Evolutionary conservation across 805 yeast species (phyloP).

Genomic region (Kodamaea hsintzibuensis): DNA sequence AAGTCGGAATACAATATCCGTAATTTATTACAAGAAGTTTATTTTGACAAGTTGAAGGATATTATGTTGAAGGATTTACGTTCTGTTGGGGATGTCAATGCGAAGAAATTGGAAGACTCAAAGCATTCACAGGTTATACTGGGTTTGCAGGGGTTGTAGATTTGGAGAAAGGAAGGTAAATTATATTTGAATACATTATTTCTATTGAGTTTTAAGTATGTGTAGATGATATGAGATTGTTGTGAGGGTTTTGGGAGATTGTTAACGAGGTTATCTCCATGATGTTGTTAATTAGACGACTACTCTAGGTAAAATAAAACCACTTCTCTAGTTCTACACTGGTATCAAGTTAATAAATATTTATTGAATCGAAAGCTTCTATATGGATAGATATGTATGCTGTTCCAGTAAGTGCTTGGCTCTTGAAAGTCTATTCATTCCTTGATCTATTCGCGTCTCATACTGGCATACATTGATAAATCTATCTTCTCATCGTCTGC

Average conservation of each 20-base stretch:
- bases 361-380: not conserved
- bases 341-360: not conserved
- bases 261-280: too few species aligned
- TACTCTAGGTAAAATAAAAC: too few species aligned
- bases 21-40: slow-evolving; percentile 86
- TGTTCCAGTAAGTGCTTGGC: too few species aligned
- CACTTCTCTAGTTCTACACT: too few species aligned
- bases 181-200: too few species aligned
- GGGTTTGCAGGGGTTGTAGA: slow-evolving; percentile 26
- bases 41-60: slow-evolving; percentile 92
- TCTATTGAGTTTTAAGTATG: too few species aligned
- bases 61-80: slow-evolving; percentile 56
- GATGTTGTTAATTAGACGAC: too few species aligned
- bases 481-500: slow-evolving; percentile 26
- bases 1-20: slow-evolving; percentile 86
- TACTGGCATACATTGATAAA: slow-evolving; percentile 25
- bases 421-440: too few species aligned
- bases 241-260: too few species aligned
- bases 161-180: not conserved
- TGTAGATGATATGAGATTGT: too few species aligned
- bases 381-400: not conserved
- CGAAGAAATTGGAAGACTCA: slow-evolving; percentile 29
- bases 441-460: slow-evolving; percentile 4
- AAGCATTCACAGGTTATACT: slow-evolving; percentile 31
- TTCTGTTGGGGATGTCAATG: slow-evolving; percentile 35